Conservation (phyloP, 164 flowering plant genomes). For the Piper longum region DNA sequence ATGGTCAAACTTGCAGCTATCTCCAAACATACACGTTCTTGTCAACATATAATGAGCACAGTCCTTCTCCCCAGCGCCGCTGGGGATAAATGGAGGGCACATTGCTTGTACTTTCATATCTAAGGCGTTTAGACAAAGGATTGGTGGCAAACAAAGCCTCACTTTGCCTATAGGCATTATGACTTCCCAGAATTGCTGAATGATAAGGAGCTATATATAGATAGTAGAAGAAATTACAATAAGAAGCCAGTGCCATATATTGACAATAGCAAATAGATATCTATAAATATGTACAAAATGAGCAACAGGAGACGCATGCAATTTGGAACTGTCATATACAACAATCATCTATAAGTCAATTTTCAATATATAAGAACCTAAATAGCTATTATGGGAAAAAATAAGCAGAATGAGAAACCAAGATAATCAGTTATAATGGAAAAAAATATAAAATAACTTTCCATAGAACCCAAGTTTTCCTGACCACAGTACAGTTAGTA, state of each 20-base stretch:
- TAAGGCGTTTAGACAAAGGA: slow-evolving; percentile 81
- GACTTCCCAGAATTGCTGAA: slow-evolving; percentile 60
- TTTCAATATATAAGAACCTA: neutral
- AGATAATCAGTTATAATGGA: no score
- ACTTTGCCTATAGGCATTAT: slow-evolving; percentile 65
- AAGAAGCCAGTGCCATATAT: slow-evolving; percentile 24
- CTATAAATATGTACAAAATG: neutral
- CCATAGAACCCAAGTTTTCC: no score
- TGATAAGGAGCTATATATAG: slow-evolving; percentile 77
- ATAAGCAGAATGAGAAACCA: no score
- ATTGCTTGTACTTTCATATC: slow-evolving; percentile 65
- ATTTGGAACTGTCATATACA: neutral
- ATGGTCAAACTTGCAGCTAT: slow-evolving; percentile 98
- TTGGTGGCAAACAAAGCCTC: slow-evolving; percentile 75
- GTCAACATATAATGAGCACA: slow-evolving; percentile 99
- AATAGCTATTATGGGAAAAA: neutral
- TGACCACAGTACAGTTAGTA: no score
- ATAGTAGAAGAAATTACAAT: slow-evolving; percentile 42
- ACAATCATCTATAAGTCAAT: neutral
- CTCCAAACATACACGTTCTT: slow-evolving; percentile 97
- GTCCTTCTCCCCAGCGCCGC: slow-evolving; percentile 96
- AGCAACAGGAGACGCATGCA: neutral
- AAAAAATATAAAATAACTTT: no score
- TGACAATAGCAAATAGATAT: slow-evolving; percentile 9
- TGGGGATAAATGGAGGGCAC: slow-evolving; percentile 77